phyloP scores from a whole-genome alignment of 1,284 basidiomycete species.

The Boletus smithii region DNA sequence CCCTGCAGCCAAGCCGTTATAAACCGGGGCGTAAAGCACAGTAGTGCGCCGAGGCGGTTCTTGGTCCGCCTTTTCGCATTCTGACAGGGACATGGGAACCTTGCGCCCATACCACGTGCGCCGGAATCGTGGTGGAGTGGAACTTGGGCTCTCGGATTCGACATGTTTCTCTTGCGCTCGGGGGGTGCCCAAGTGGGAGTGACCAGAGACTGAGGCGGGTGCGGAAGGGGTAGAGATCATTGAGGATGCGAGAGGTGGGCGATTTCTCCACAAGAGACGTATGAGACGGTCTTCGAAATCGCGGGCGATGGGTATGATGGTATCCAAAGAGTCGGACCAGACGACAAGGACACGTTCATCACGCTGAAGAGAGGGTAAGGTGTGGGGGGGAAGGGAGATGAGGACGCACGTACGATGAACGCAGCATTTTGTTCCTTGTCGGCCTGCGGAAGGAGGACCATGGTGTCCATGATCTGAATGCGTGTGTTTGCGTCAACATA shows the following conservation, averaged over 20 bases:
- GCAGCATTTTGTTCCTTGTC: conserved; percentile 84
- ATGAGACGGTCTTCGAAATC: conserved; percentile 81
- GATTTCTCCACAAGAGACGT: conserved; percentile 66
- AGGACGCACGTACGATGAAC: conserved; percentile 59
- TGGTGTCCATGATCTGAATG: conserved; percentile 67
- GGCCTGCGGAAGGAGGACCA: conserved; percentile 67
- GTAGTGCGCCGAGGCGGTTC: conserved; percentile 46
- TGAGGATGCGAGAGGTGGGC: conserved; percentile 23
- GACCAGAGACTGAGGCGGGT: conserved; percentile 28
- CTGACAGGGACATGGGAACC: conserved; percentile 26
- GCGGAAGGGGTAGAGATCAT: conserved; percentile 18
- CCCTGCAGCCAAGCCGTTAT: conserved; percentile 69
- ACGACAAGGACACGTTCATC: conserved; percentile 73
- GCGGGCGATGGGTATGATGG: conserved; percentile 65
- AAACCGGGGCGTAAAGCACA: conserved; percentile 71
- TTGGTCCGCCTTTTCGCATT: conserved; percentile 49
- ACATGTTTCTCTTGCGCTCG: conserved; percentile 19
- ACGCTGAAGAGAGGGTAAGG: conserved; percentile 43
- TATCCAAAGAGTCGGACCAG: conserved; percentile 74
- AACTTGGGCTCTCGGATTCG: conserved; percentile 6
- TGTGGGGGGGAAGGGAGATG: background rate
- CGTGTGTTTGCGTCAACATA: conserved; percentile 69
- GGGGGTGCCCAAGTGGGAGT: conserved; percentile 21
- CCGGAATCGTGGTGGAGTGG: conserved; percentile 20
- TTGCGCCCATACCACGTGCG: conserved; percentile 37